Percentiles rank a stretch among this genome's conserved stretches.
phyloP scores from a whole-genome alignment of 768 basidiomycete genomes.

The Pluteus cervinus region DNA sequence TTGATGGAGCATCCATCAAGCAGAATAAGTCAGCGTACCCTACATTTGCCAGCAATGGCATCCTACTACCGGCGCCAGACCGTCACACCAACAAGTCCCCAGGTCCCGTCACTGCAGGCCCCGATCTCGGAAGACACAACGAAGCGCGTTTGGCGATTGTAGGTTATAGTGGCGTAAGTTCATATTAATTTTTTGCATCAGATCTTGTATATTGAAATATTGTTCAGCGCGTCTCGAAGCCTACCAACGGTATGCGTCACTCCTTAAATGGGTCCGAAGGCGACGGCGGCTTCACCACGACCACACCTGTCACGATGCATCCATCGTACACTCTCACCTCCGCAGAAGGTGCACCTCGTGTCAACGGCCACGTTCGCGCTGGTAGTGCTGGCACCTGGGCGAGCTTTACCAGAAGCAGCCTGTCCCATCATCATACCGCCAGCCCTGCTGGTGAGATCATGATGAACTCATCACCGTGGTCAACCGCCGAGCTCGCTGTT shows the following conservation, averaged over 20 bases:
- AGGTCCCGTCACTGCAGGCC: constrained; percentile 79
- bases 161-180: constrained; percentile 59
- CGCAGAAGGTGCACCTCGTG: constrained; percentile 37
- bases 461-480: constrained; percentile 56
- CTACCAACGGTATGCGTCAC: constrained; percentile 49
- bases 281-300: constrained; percentile 51
- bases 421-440: constrained; percentile 49
- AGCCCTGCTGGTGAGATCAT: constrained; percentile 55
- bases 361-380: constrained; percentile 65
- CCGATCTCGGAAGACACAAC: constrained; percentile 76
- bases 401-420: constrained; percentile 47
- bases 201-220: constrained; percentile 1
- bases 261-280: constrained; percentile 73
- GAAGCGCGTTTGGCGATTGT: constrained; percentile 68
- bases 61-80: constrained; percentile 53
- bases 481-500: constrained; percentile 43
- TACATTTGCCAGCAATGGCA: constrained; percentile 53
- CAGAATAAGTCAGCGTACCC: constrained; percentile 89
- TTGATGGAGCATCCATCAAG: constrained; percentile 50
- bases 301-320: constrained; percentile 45
- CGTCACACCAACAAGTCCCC: constrained; percentile 61
- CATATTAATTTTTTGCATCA: background rate
- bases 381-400: constrained; percentile 83
- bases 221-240: constrained; percentile 23
- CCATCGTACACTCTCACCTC: constrained; percentile 37